Percentiles rank a stretch among this genome's conserved stretches.
Evolutionary conservation across 495 filamentous ascomycete species (phyloP).

Genomic region (Penicillium samsonianum): DNA sequence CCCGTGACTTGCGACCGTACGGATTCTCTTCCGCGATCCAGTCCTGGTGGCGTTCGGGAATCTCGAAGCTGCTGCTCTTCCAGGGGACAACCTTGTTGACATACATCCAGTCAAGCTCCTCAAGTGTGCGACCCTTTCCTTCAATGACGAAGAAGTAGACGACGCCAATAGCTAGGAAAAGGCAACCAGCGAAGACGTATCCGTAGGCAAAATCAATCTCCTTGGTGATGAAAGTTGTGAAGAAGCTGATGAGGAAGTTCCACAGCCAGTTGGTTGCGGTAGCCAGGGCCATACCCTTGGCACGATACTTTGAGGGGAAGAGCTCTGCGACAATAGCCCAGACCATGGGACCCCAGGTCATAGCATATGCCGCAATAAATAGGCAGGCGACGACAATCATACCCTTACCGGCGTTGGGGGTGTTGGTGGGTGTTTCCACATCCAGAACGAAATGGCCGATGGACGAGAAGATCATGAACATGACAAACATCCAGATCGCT

Average conservation of each 20-base stretch:
- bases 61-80: conserved; percentile 53
- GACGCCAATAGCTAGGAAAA: conserved; percentile 56
- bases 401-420: conserved; percentile 64
- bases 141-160: conserved; percentile 78
- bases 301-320: conserved; percentile 73
- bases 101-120: conserved; percentile 84
- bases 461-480: conserved; percentile 70
- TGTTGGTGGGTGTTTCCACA: conserved; percentile 51
- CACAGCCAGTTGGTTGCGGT: conserved; percentile 83
- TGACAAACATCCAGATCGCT: conserved; percentile 66
- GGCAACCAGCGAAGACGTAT: conserved; percentile 73
- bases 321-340: conserved; percentile 80
- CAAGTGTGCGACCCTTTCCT: conserved; percentile 60
- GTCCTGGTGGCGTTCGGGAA: conserved; percentile 25
- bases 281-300: conserved; percentile 69
- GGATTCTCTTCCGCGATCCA: conserved; percentile 21
- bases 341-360: conserved; percentile 78
- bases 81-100: conserved; percentile 62
- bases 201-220: conserved; percentile 72
- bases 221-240: conserved; percentile 69
- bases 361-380: conserved; percentile 57
- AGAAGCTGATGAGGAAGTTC: conserved; percentile 82
- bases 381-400: conserved; percentile 76
- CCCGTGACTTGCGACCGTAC: conserved; percentile 26
- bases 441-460: conserved; percentile 67